Conservation (phyloP, 192 early-diverging fungal genomes). For the Glomus cerebriforme region DNA sequence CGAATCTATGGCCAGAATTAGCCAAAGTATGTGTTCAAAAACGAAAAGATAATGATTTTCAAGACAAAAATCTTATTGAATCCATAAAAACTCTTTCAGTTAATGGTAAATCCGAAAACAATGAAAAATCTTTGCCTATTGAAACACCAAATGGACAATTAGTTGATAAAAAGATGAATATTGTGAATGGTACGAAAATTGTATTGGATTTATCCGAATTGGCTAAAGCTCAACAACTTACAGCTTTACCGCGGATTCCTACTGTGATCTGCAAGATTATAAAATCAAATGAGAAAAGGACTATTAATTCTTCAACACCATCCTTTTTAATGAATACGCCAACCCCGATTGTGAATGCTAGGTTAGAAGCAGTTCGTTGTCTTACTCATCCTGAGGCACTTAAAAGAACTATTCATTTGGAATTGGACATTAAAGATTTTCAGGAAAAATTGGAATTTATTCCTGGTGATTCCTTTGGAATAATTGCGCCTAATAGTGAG, state of each 20-base stretch:
- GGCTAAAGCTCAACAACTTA: constrained; percentile 51
- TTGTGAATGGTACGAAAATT: constrained; percentile 36
- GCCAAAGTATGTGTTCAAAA: constrained; percentile 44
- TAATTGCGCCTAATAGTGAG: constrained; percentile 85
- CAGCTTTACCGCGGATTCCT: constrained; percentile 59
- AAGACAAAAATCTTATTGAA: too few species aligned
- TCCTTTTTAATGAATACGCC: constrained; percentile 53
- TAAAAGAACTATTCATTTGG: constrained; percentile 70
- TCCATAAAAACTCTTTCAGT: neutral
- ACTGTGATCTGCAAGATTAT: constrained; percentile 48
- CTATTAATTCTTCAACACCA: constrained; percentile 32
- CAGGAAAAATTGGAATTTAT: too few species aligned
- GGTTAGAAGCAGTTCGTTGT: constrained; percentile 54
- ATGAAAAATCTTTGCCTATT: too few species aligned
- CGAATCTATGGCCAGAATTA: constrained; percentile 75
- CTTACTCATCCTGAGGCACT: constrained; percentile 68
- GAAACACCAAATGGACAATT: neutral
- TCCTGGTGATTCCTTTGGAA: constrained; percentile 85
- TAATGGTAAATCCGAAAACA: too few species aligned
- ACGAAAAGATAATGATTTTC: neutral
- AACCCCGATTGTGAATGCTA: constrained; percentile 51
- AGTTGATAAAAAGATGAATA: neutral
- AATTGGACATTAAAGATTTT: constrained; percentile 49
- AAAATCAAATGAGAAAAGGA: neutral
- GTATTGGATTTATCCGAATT: constrained; percentile 51